Base-by-base conservation (phyloP, 2,329 filamentous ascomycete species). In the Colletotrichum filicis region DNA sequence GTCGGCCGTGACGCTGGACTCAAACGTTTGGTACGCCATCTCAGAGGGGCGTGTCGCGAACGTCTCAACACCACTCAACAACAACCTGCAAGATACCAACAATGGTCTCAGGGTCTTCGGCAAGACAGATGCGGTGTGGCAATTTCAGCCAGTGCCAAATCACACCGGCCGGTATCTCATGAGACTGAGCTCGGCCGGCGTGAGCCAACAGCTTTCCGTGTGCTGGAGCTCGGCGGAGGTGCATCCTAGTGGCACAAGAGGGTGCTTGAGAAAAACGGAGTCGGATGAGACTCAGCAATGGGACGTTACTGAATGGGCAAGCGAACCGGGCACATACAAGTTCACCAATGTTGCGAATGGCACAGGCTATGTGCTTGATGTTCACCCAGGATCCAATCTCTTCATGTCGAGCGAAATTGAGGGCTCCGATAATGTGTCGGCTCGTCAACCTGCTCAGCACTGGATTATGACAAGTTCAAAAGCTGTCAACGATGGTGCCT, bases 21-120 rank as follows among this genome's bases (percentile, higher is more conserved):
- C 78, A 12, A 83, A 83, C 63, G 78, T 74, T 22, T 83, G 82
- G 82, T 82, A 80, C 70, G 77, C 81, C 55, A 52, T 83, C n/a
- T 79, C 77, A 4, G 82, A 83, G 66, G 75, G 69, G 14, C 79
- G 81, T n/a, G 80, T 83, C n/a, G 80, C 82, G 69, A 73, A 75
- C 16, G 76, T 78, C 28, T 68, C 73, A 12, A 74, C 71, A 55
- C 73, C 0, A 49, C 57, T 52, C 78, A 82, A n/a, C n/a, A 46
- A 4, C 59, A 77, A 73, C 52, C 65, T 78, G 28, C 72, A 75
- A 9, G 35, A 64, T 4, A 62, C 71, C 46, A 66, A 72, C 19
- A 76, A 75, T 61, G 68, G 70, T 14, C 70, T 81, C 46, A 71
- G 74, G 56, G 78, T 82, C 4, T 76, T 74, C 66, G 32, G 58